Conservation (phyloP, 192 early-diverging fungal genomes). For the Pilobolus umbonatus region DNA sequence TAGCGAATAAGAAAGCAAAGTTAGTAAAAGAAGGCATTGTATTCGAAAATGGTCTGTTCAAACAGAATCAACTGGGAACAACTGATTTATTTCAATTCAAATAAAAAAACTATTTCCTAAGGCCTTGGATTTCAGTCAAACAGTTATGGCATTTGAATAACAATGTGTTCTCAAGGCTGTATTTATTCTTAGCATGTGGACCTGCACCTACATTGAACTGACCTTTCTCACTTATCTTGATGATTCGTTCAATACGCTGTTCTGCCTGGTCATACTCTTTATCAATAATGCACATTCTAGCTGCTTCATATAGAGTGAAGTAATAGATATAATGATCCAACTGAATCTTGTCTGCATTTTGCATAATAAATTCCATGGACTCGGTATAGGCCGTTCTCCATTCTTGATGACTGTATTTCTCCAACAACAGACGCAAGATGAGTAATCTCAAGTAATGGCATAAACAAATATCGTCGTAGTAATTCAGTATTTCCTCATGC, state of each 20-base stretch:
- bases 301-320: slow-evolving; percentile 53
- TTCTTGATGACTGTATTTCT: slow-evolving; percentile 26
- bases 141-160: slow-evolving; percentile 58
- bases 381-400: slow-evolving; percentile 17
- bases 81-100: slow-evolving; percentile 50
- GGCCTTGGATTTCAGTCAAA: slow-evolving; percentile 28
- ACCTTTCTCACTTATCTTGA: slow-evolving; percentile 33
- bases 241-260: slow-evolving; percentile 44
- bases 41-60: slow-evolving; percentile 54
- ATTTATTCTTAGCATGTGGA: slow-evolving; percentile 54
- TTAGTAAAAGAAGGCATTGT: slow-evolving; percentile 56
- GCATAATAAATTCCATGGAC: slow-evolving; percentile 45
- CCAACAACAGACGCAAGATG: slow-evolving; percentile 58
- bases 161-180: slow-evolving; percentile 60
- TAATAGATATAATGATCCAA: slow-evolving; percentile 62
- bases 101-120: too few relatives aligned
- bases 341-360: slow-evolving; percentile 49
- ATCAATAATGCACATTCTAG: slow-evolving; percentile 45
- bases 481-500: slow-evolving; percentile 41
- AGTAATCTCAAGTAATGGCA: slow-evolving; percentile 64
- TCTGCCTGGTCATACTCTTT: slow-evolving; percentile 38
- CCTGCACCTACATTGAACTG: slow-evolving; percentile 25
- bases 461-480: slow-evolving; percentile 78
- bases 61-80: slow-evolving; percentile 32
- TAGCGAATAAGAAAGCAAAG: slow-evolving; percentile 63